phyloP scores from a whole-genome alignment of 345 rosid species.

The Salix purpurea region DNA sequence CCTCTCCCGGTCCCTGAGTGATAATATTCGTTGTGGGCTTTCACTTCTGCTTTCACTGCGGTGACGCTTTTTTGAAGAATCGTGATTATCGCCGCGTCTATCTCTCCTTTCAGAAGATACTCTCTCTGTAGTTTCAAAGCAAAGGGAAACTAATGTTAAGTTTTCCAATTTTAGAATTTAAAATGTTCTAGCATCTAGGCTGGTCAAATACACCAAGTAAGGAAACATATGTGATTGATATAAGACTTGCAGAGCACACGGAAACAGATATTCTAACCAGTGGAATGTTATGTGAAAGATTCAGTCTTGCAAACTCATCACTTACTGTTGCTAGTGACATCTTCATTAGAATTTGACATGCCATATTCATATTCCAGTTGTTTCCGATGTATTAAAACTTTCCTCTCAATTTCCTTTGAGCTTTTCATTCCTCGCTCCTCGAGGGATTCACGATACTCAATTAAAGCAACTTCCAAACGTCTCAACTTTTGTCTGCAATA shows the following conservation, averaged over 20 bases:
- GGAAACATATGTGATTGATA: neutral
- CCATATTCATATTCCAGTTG: slow-evolving; percentile 77
- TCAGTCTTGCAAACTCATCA: slow-evolving; percentile 15
- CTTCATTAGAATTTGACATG: slow-evolving; percentile 38
- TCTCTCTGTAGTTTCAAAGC: slow-evolving; percentile 45
- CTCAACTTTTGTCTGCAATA: slow-evolving; percentile 75
- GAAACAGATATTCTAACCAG: neutral
- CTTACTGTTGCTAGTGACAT: slow-evolving; percentile 53
- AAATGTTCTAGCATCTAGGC: neutral
- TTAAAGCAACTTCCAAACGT: slow-evolving; percentile 84
- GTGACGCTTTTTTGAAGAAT: slow-evolving; percentile 71
- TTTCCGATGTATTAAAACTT: slow-evolving; percentile 69
- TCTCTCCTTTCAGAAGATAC: slow-evolving; percentile 56
- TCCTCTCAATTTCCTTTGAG: slow-evolving; percentile 83
- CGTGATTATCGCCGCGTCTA: slow-evolving; percentile 52
- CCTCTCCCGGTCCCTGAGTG: slow-evolving; percentile 19
- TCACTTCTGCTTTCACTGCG: slow-evolving; percentile 60
- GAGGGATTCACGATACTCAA: slow-evolving; percentile 90
- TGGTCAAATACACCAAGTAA: neutral
- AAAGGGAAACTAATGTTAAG: neutral
- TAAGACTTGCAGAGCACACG: neutral
- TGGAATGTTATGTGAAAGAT: no score
- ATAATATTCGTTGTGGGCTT: slow-evolving; percentile 69
- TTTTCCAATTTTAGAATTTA: neutral
- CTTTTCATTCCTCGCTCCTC: slow-evolving; percentile 82